phyloP scores from a whole-genome alignment of 2,329 filamentous ascomycete species.

The Madurella mycetomatis region DNA sequence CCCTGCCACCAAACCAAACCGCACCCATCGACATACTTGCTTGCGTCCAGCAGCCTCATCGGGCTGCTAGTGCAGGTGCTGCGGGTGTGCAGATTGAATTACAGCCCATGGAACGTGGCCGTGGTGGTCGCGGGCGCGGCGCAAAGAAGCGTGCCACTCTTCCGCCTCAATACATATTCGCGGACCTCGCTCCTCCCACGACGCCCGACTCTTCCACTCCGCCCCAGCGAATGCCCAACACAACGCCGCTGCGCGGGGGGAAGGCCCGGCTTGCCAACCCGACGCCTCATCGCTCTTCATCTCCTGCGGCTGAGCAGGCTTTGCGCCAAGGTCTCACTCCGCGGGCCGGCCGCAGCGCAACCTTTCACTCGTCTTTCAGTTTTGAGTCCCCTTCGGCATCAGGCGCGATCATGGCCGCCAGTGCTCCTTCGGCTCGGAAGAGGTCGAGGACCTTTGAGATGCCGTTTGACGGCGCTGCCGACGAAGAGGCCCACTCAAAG shows the following conservation, averaged over 20 bases:
- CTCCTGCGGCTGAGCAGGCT: slow-evolving; percentile 17
- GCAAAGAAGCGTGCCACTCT: slow-evolving; percentile 23
- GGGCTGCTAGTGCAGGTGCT: slow-evolving; percentile 5
- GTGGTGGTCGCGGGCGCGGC: slow-evolving; percentile 23
- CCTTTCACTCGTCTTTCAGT: slow-evolving; percentile 17
- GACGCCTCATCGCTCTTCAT: slow-evolving; percentile 20
- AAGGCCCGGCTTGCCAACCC: slow-evolving; percentile 10
- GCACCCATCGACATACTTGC: not conserved
- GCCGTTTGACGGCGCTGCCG: slow-evolving; percentile 34
- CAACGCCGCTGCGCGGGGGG: slow-evolving; percentile 18
- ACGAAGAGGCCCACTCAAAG: slow-evolving; percentile 49
- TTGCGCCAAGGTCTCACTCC: slow-evolving; percentile 15
- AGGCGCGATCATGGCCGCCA: slow-evolving; percentile 23
- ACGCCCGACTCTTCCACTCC: slow-evolving; percentile 10
- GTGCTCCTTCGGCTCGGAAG: slow-evolving; percentile 33
- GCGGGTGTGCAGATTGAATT: slow-evolving; percentile 19
- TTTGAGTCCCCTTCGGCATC: slow-evolving; percentile 17
- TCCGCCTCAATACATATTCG: slow-evolving; percentile 11
- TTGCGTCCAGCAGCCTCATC: slow-evolving; percentile 5
- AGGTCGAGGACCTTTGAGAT: slow-evolving; percentile 42
- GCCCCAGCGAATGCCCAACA: slow-evolving; percentile 8
- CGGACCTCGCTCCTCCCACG: slow-evolving; percentile 8
- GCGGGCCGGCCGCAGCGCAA: slow-evolving; percentile 19
- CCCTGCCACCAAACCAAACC: not conserved
- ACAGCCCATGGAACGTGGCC: slow-evolving; percentile 25